A percentile compares a stretch with the other conserved stretches of the same genome.
These are phyloP conservation scores for Lasiodiplodia sp. DNA, from an alignment of 2,329 filamentous ascomycete species.

Conservation along the genomic window DNA sequence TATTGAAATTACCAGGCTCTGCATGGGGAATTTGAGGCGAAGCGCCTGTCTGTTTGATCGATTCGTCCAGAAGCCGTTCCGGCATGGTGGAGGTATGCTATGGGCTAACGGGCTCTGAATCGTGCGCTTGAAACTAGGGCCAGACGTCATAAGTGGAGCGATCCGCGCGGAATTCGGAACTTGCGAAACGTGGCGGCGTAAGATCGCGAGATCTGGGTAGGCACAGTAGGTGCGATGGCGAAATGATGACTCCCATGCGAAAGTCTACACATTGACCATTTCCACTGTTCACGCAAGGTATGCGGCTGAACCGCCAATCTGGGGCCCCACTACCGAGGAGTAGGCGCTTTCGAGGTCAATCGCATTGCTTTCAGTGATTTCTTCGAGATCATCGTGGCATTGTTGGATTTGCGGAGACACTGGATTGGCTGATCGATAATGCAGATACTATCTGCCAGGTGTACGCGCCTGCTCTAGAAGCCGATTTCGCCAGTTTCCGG, in stretches of 20 bases:
- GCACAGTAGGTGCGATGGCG: background rate
- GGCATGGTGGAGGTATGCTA: background rate
- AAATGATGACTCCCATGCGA: slow-evolving; percentile 1
- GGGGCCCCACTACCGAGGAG: background rate
- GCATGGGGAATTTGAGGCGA: background rate
- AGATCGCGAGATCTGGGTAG: background rate
- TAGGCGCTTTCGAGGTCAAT: background rate
- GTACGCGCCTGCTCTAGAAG: background rate
- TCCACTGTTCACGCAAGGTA: background rate
- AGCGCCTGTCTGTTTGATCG: background rate
- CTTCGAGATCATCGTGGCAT: background rate
- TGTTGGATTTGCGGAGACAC: background rate
- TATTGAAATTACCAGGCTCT: background rate
- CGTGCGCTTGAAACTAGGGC: background rate
- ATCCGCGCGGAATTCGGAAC: background rate
- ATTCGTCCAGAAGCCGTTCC: background rate
- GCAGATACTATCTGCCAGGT: background rate
- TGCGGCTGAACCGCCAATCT: background rate
- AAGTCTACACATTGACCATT: background rate
- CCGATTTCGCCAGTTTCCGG: background rate
- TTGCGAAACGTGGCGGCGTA: slow-evolving; percentile 3
- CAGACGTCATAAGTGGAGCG: slow-evolving; percentile 15
- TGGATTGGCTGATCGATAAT: background rate
- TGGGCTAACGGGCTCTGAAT: background rate
- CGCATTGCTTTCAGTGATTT: background rate